A percentile compares a stretch with the other conserved stretches of the same genome.
Evolutionary conservation across 1,284 basidiomycete genomes (phyloP).

Genomic region (Apiotrichum siamense): DNA sequence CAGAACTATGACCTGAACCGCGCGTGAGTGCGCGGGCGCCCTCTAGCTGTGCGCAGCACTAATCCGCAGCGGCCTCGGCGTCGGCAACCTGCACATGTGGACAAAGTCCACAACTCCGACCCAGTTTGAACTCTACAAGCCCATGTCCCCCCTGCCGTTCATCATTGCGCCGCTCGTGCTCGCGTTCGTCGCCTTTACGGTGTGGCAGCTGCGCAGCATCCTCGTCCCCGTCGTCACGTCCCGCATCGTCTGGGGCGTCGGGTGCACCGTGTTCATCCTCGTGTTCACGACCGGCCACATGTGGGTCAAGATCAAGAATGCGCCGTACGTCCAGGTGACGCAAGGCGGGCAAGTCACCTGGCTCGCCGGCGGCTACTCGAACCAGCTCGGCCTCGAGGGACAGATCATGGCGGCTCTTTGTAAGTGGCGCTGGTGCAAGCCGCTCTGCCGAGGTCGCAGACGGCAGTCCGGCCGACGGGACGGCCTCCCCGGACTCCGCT

Average conservation of each 20-base stretch:
- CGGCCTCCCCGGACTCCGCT: too few species aligned
- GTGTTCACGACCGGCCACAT: constrained; percentile 89
- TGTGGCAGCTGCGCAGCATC: constrained; percentile 48
- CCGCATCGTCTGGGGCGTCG: constrained; percentile 58
- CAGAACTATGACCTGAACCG: constrained; percentile 68
- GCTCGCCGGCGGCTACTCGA: constrained; percentile 82
- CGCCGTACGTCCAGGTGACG: constrained; percentile 60
- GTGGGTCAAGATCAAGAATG: constrained; percentile 88
- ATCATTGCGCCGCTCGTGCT: constrained; percentile 60
- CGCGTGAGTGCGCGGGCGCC: too few species aligned
- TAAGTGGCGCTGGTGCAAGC: too few species aligned
- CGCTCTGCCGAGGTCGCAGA: neutral
- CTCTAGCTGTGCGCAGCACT: too few species aligned
- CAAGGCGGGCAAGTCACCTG: constrained; percentile 57
- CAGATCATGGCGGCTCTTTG: constrained; percentile 81
- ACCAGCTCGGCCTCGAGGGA: constrained; percentile 87
- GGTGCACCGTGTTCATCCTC: constrained; percentile 61
- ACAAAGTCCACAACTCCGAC: constrained; percentile 59
- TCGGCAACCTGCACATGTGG: constrained; percentile 67
- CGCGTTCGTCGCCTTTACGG: constrained; percentile 9
- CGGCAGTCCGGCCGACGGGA: too few species aligned
- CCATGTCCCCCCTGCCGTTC: constrained; percentile 48
- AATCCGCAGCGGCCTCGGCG: constrained; percentile 69
- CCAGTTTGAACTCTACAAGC: constrained; percentile 40
- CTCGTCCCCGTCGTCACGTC: constrained; percentile 64